Percentiles rank a stretch among this genome's conserved stretches.
Evolutionary conservation across 768 basidiomycete species (phyloP).

Genomic region (Suillus bovinus): DNA sequence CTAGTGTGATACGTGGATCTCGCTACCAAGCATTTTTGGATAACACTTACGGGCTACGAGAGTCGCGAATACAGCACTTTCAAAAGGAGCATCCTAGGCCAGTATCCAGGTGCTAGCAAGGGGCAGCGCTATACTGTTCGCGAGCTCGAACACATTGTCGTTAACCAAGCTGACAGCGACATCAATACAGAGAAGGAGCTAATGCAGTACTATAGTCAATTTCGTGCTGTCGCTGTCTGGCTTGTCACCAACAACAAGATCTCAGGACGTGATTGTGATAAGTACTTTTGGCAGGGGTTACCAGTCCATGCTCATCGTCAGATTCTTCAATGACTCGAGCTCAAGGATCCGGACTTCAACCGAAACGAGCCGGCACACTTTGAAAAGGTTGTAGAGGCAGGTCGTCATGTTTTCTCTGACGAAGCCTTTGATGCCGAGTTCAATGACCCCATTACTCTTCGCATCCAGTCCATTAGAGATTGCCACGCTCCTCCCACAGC

Average conservation of each 20-base stretch:
- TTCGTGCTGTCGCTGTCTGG: background rate
- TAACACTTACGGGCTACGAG: constrained; percentile 6
- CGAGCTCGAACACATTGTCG: background rate
- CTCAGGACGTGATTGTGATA: background rate
- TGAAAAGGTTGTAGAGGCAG: background rate
- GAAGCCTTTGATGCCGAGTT: background rate
- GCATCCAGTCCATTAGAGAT: background rate
- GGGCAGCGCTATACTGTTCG: constrained; percentile 1
- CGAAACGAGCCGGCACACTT: background rate
- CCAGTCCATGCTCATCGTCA: background rate
- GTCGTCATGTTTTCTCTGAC: background rate
- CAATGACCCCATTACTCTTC: background rate
- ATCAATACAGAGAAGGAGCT: constrained; percentile 9
- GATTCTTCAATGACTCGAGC: background rate
- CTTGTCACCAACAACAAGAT: constrained; percentile 10
- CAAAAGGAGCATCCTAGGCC: background rate
- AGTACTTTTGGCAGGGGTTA: constrained; percentile 4
- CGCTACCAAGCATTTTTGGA: background rate
- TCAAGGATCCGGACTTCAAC: background rate
- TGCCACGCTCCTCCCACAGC: background rate
- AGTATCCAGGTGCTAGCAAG: constrained; percentile 9
- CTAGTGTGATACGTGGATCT: background rate
- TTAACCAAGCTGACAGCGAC: background rate
- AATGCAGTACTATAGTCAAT: background rate
- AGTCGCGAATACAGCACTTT: constrained; percentile 2